These are phyloP conservation scores for Cercospora zeae-maydis DNA, from an alignment of 2,329 filamentous ascomycete species.

Conservation along the genomic window DNA sequence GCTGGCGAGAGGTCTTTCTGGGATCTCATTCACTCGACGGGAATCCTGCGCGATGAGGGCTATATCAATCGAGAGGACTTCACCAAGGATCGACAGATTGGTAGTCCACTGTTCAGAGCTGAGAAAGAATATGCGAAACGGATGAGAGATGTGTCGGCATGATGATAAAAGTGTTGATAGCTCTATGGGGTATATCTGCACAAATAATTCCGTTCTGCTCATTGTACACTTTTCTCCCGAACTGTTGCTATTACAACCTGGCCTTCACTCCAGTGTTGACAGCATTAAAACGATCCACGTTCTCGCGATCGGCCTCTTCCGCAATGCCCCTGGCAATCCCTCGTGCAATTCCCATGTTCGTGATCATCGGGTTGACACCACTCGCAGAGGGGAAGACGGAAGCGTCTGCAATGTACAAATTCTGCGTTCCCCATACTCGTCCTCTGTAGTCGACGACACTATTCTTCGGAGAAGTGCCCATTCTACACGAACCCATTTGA, in stretches of 20 bases:
- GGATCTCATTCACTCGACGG: conserved; percentile 19
- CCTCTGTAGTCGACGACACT: conserved; percentile 46
- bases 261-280: conserved; percentile 6
- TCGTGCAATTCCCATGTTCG: conserved; percentile 67
- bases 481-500: conserved; percentile 75
- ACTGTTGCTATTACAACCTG: conserved; percentile 1
- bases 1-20: conserved; percentile 18
- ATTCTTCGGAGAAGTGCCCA: conserved; percentile 53
- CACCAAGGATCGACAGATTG: not conserved
- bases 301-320: conserved; percentile 11
- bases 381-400: conserved; percentile 73
- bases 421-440: conserved; percentile 60
- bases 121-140: conserved; percentile 1
- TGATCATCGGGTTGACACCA: conserved; percentile 80
- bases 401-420: conserved; percentile 68
- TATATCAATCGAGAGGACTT: not conserved
- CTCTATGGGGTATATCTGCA: not conserved
- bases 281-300: conserved; percentile 4
- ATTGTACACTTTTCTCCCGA: not conserved
- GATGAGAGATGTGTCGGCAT: not conserved
- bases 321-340: conserved; percentile 59
- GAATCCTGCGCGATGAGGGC: conserved; percentile 13
- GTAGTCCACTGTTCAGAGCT: conserved; percentile 6
- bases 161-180: not conserved
- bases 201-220: not conserved